phyloP scores from a whole-genome alignment of 805 yeast species.

The Wickerhamomyces pijperi region DNA sequence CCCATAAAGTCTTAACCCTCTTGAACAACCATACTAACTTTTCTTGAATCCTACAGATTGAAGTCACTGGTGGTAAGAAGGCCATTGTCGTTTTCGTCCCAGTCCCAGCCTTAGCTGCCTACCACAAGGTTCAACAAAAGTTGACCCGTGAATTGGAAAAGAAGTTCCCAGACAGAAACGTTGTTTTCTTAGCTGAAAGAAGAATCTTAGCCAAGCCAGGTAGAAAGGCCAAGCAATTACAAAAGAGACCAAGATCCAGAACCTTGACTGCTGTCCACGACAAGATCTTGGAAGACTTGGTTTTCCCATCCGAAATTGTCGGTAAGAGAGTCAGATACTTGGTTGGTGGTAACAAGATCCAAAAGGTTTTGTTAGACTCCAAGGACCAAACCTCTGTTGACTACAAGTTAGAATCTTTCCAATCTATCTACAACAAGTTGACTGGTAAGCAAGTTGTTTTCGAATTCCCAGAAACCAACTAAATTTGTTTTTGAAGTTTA shows the following conservation, averaged over 20 bases:
- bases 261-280: constrained; percentile 98
- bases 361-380: constrained; percentile 94
- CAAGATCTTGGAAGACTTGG: constrained; percentile 96
- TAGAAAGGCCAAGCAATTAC: constrained; percentile 85
- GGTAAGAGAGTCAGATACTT: constrained; percentile 99
- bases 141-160: constrained; percentile 99
- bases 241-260: constrained; percentile 99
- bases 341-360: constrained; percentile 97
- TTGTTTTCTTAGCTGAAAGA: constrained; percentile 98
- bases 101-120: constrained; percentile 81
- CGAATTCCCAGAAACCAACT: constrained; percentile 66
- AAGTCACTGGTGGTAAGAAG: constrained; percentile 96
- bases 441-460: constrained; percentile 99
- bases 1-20: background rate
- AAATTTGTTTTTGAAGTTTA: constrained; percentile 15
- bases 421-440: constrained; percentile 94
- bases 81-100: constrained; percentile 98
- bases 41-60: constrained; percentile 39
- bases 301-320: constrained; percentile 97
- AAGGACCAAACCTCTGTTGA: constrained; percentile 95
- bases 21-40: constrained; percentile 13
- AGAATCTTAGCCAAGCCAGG: constrained; percentile 99
- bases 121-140: constrained; percentile 96
- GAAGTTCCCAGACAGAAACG: constrained; percentile 99
- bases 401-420: constrained; percentile 99